These are phyloP conservation scores for Marchantia polymorpha DNA, from an alignment of 225 moss, liverwort and hornwort species.

Conservation along the genomic window DNA sequence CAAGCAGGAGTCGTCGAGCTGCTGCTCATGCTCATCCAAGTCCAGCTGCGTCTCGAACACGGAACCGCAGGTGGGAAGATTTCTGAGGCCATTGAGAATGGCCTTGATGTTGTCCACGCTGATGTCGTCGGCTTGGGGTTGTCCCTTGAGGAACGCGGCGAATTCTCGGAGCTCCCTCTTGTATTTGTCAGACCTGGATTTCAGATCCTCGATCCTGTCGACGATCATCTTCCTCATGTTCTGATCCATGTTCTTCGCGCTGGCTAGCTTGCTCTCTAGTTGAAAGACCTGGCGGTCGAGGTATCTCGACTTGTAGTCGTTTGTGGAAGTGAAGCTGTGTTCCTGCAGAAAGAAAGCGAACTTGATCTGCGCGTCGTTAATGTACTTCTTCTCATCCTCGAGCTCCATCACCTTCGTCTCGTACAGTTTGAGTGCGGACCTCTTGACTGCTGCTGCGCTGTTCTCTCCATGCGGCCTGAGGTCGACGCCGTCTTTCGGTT, in stretches of 20 bases:
- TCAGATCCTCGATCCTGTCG: background rate
- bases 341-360: constrained; percentile 22
- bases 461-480: background rate
- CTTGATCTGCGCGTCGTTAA: constrained; percentile 14
- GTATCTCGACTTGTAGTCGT: constrained; percentile 16
- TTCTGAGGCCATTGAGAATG: constrained; percentile 4
- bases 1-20: constrained; percentile 16
- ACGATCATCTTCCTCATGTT: background rate
- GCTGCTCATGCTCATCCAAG: constrained; percentile 2
- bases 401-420: constrained; percentile 1
- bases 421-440: constrained; percentile 8
- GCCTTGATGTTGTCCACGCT: constrained; percentile 15
- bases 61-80: constrained; percentile 1
- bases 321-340: constrained; percentile 18
- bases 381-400: constrained; percentile 16
- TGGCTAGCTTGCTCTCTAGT: constrained; percentile 12
- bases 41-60: constrained; percentile 4
- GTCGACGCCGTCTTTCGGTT: background rate
- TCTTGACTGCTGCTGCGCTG: constrained; percentile 14
- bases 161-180: constrained; percentile 19
- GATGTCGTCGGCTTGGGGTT: constrained; percentile 4
- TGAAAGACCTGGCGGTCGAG: constrained; percentile 17
- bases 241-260: background rate
- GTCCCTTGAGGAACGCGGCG: constrained; percentile 2
- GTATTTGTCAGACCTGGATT: constrained; percentile 11